Evolutionary conservation across 495 filamentous ascomycete species (phyloP), one percentile per base, ranked within the genome.

Genomic region (Lasiosphaeria miniovina): DNA sequence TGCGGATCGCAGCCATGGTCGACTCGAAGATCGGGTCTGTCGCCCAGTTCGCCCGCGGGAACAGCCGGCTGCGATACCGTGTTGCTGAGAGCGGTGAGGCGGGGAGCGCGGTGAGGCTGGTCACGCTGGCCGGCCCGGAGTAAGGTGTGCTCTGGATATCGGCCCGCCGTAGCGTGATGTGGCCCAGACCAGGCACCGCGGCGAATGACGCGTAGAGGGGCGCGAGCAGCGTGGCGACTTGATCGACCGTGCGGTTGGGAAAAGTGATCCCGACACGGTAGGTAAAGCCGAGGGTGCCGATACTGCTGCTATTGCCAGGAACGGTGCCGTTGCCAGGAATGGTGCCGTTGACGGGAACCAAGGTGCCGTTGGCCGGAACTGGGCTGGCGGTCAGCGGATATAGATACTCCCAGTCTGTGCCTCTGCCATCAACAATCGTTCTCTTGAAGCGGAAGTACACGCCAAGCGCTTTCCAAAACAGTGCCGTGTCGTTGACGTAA

Each of bases 401-500:
- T 48, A 75, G 68, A 61, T 71, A 73, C 49, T 71, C 75, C 66
- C 76, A 82, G 31, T 71, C 73, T 36, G 68, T 72, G 46, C 79
- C 73, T 3, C 74, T 74, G 14, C 69, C 65, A 4, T 74, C 74
- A 11, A 69, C 67, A 43, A 72, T 65, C 14, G 68, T 60, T 3
- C 71, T 69, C 0, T 65, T 58, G 54, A 74, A 69, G 34, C 65
- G 61, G 61, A 80, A 78, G 68, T 80, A 80, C 9, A 67, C 59
- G 4, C 59, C 52, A 7, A 81, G 67, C 1, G 67, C 78, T 17
- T 71, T 43, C 80, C 79, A 84, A 74, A 82, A 85, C 10, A 66
- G 71, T 14, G 77, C 75, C 6, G 76, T 74, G 24, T 71, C 59
- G 43, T 67, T 51, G 65, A 74, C 34, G 68, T 62, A 8, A 69